Evolutionary conservation across 108 stramenopile species (phyloP), one percentile per base, ranked within the genome.

Genomic region (Cyclostephanos tholiformis): DNA sequence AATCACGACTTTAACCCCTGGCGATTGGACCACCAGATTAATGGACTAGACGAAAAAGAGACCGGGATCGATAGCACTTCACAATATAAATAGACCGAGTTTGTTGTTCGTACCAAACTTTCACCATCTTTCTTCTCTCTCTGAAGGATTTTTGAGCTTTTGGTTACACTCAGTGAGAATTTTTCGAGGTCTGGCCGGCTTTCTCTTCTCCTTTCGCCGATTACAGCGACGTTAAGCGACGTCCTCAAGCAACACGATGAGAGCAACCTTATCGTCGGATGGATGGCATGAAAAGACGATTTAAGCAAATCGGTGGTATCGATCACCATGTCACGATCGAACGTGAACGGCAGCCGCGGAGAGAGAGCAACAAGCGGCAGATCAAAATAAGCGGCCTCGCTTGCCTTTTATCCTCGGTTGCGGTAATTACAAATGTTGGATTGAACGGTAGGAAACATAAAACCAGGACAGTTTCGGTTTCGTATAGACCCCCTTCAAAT

Each of bases 71-170:
- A n/a, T 55, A 46, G 14, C 44, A 46, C 44, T 46, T 14, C 44
- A 17, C 13, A 16, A 41, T n/a, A n/a, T n/a, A 2, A 16, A 14
- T 16, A 16, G 2, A 0, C 16, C 44, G 44, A 17, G 9, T 41
- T 41, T 10, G 41, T 36, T 25, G 26, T 55, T 55, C 53, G 23
- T 55, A 55, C 53, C 53, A 60, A 60, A 89, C 89, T 76, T 75
- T 76, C 44, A 89, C 89, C 89, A 89, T 89, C 36, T 49, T 87
- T 38, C 27, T 23, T 39, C 39, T 74, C 17, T 65, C 70, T 39
- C 27, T 53, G n/a, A n/a, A n/a, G n/a, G n/a, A n/a, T n/a, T n/a
- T n/a, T n/a, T n/a, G n/a, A n/a, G n/a, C n/a, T n/a, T n/a, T n/a
- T n/a, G n/a, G n/a, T n/a, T n/a, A n/a, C n/a, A n/a, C n/a, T n/a